Evolutionary conservation across 2,329 filamentous ascomycete species (phyloP), one percentile per base, ranked within the genome.

Genomic region (Ophiostoma perfectum): DNA sequence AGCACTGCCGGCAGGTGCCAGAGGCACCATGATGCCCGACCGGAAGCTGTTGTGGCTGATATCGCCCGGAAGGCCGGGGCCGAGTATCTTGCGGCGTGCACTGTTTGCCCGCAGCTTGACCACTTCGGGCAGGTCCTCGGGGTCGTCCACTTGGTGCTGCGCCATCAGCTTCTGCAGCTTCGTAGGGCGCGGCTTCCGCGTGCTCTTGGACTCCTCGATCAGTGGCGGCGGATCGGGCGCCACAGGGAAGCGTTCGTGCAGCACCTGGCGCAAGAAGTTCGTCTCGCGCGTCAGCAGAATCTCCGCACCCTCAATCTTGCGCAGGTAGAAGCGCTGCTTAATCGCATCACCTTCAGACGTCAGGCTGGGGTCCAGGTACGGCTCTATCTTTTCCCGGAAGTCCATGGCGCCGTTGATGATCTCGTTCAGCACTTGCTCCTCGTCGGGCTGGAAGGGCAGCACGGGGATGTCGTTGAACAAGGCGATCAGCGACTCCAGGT

Each of bases 241-340:
- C 39, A 98, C 92, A 2, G 93, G 93, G 52, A 90, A 92, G 90
- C 92, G 97, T 76, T 92, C 96, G 79, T 99, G 95, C 68, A 99
- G 83, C 76, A 97, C 93, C 76, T 97, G 93, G 38, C 94, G 89
- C 81, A 99, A 94, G 78, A 96, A 97, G 76, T 99, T 99, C n/a
- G 94, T 97, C 80, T 99, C 95, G 69, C 89, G 90, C 0, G 93
- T 86, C 2, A 99, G 83, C 3, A 99, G 84, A 66, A 99, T 93
- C 76, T 99, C 95, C 0, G 95, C 93, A 2, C 95, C 95, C 79
- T 99, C 95, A 67, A 99, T 93, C 80, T 99, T 99, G 69, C 95
- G 91, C 55, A 99, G 82, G 74, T 97, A 98, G 78, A 99, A 99
- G 5, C 96, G 88, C 77, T 97, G 90, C 67, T 93, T 91, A 8